Percentiles rank a stretch among this genome's conserved stretches.
These are phyloP conservation scores for Albatrellus ellisii DNA, from an alignment of 768 basidiomycete genomes.

Conservation along the genomic window DNA sequence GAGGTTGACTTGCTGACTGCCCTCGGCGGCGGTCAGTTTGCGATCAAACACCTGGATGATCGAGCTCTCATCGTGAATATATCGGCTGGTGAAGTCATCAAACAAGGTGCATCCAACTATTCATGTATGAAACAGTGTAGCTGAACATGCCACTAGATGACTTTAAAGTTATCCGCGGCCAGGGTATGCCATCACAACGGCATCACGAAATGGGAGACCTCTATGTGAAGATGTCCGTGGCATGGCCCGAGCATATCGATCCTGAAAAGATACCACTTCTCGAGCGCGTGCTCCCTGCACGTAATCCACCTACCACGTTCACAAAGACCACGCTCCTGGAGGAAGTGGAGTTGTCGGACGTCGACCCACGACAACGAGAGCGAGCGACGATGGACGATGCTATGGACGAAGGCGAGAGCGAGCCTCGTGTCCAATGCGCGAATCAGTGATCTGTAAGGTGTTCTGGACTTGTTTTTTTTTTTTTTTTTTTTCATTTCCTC, in stretches of 20 bases:
- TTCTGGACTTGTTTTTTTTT: neutral
- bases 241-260: slow-evolving; percentile 79
- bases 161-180: slow-evolving; percentile 81
- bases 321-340: slow-evolving; percentile 61
- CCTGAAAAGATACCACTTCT: slow-evolving; percentile 53
- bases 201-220: slow-evolving; percentile 96
- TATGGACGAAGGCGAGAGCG: slow-evolving; percentile 91
- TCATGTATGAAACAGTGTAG: neutral
- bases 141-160: slow-evolving; percentile 39
- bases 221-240: slow-evolving; percentile 74
- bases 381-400: slow-evolving; percentile 43
- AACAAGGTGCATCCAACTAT: slow-evolving; percentile 56
- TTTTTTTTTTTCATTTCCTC: neutral
- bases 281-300: slow-evolving; percentile 76
- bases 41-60: slow-evolving; percentile 89
- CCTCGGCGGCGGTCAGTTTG: slow-evolving; percentile 81
- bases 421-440: slow-evolving; percentile 92
- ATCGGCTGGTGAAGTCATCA: slow-evolving; percentile 81
- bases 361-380: slow-evolving; percentile 52
- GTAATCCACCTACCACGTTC: slow-evolving; percentile 52
- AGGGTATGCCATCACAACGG: slow-evolving; percentile 98
- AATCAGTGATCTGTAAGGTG: slow-evolving; percentile 46
- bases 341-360: slow-evolving; percentile 74
- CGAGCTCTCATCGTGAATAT: slow-evolving; percentile 76
- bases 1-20: slow-evolving; percentile 91